Conservation (phyloP, 441 rosid genomes). For the Populus tomentosa region DNA sequence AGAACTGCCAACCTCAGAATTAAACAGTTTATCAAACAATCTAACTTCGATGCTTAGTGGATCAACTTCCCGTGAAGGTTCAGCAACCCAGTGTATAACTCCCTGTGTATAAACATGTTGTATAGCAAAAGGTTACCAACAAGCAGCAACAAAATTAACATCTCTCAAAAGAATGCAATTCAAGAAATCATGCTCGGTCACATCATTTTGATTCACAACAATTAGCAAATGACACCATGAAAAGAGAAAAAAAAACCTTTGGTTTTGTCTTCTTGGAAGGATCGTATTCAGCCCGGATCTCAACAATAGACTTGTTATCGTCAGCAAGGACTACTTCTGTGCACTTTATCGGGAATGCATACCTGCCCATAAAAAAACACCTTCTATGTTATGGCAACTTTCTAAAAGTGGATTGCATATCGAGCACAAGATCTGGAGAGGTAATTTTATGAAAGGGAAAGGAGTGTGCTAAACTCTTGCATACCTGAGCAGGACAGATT, state of each 20-base stretch:
- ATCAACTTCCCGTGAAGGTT: slow-evolving; percentile 52
- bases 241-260: slow-evolving; percentile 23
- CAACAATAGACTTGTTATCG: slow-evolving; percentile 71
- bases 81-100: slow-evolving; percentile 94
- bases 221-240: not conserved
- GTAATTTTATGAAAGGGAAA: not conserved
- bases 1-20: slow-evolving; percentile 60
- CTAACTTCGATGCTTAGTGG: slow-evolving; percentile 84
- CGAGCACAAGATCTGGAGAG: not conserved
- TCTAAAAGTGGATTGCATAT: not conserved
- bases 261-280: slow-evolving; percentile 18
- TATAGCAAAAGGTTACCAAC: not conserved
- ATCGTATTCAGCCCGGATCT: slow-evolving; percentile 88
- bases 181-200: not conserved
- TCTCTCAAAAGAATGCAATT: not conserved
- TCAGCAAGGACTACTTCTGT: slow-evolving; percentile 71
- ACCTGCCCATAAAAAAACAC: slow-evolving; percentile 41
- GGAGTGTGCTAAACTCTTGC: not conserved
- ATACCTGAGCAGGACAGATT: slow-evolving; percentile 82
- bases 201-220: not conserved
- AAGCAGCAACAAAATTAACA: not conserved
- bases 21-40: slow-evolving; percentile 81
- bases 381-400: not conserved
- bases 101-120: slow-evolving; percentile 43
- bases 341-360: slow-evolving; percentile 91